Evolutionary conservation across 2,329 filamentous ascomycete species (phyloP), one percentile per base, ranked within the genome.

Genomic region (Alternaria rosae): DNA sequence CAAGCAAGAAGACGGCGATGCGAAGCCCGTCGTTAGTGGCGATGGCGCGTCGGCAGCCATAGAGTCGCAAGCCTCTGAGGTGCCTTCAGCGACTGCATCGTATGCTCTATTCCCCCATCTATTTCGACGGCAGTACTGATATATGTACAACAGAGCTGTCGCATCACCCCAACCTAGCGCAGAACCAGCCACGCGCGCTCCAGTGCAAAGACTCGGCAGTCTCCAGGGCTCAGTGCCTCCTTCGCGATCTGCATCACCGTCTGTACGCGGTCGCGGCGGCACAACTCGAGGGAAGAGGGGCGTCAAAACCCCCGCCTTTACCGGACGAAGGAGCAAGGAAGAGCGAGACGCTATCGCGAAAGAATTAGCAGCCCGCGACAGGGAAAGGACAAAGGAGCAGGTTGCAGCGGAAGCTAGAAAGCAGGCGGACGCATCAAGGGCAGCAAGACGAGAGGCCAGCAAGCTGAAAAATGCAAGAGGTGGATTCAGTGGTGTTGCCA

Each of bases 321-420:
- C 76, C 15, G 81, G 80, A 12, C 76, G 82, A 54, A 71, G 82
- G 56, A 83, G 80, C 62, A 82, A 82, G 62, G 78, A 80, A 43
- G 79, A 80, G 47, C 76, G 82, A 59, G 81, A 80, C 28, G 80
- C 82, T 51, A 71, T 80, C 23, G 79, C 80, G 59, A 78, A 80
- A 38, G 77, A 78, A 45, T 77, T 77, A 38, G 68, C 75, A 23
- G 79, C 79, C 52, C 75, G 80, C 41, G 79, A 81, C 53, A 70
- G 73, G 21, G 76, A 77, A 48, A 76, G 80, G 57, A 75, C 76
- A 21, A 75, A 71, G 21, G 75, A 79, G 47, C 68, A 74, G 10
- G 76, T 74, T 21, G 74, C 73, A 13, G 73, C 77, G 42, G 75
- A 66, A 9, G 52, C 70, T 50, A 67, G 57, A 65, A 72, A 59